Conservation (phyloP, 2,329 filamentous ascomycete genomes). For the Fusarium sororula region DNA sequence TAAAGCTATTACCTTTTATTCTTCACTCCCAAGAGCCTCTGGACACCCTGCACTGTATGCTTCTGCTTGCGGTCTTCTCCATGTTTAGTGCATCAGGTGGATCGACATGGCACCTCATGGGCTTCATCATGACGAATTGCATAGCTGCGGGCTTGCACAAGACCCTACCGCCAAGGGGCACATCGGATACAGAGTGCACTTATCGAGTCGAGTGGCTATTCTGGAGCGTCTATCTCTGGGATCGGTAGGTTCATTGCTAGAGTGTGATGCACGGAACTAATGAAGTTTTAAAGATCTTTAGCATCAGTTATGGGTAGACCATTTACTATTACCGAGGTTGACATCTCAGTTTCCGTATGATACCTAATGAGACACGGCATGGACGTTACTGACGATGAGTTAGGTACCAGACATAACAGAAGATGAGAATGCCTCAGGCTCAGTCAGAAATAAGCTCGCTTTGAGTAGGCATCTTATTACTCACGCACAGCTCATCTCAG, state of each 20-base stretch:
- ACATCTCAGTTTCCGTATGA: conserved; percentile 9
- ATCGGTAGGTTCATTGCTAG: background rate
- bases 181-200: background rate
- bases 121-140: conserved; percentile 13
- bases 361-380: accelerated
- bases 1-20: background rate
- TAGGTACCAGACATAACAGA: background rate
- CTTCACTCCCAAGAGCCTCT: conserved; percentile 3
- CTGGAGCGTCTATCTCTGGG: conserved; percentile 18
- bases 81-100: conserved; percentile 11
- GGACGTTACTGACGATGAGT: background rate
- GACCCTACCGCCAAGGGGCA: background rate
- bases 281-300: background rate
- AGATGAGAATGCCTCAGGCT: accelerated
- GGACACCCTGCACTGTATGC: conserved; percentile 11
- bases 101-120: conserved; percentile 13
- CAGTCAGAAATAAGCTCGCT: background rate
- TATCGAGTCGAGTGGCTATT: conserved; percentile 15
- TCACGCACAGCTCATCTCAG: conserved; percentile 5
- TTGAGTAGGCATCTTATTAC: conserved; percentile 5
- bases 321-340: background rate
- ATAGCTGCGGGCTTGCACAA: conserved; percentile 14
- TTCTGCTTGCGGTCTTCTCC: background rate
- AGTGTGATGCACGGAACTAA: background rate
- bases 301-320: conserved; percentile 1